phyloP scores from a whole-genome alignment of 1,284 basidiomycete genomes.

The Baeospora myosura region DNA sequence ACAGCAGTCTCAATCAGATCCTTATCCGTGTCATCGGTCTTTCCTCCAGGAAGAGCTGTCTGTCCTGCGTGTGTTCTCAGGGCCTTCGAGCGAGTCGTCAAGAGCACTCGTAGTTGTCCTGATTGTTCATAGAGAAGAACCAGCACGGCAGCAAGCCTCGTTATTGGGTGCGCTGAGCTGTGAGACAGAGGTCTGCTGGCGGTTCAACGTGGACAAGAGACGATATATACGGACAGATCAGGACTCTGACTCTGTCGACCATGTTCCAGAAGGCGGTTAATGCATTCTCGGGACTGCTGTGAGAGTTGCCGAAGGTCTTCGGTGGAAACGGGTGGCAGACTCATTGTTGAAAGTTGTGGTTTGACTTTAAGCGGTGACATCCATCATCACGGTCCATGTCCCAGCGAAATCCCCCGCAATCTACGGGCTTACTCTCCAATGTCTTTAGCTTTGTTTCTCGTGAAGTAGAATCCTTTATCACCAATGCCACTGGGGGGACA shows the following conservation, averaged over 20 bases:
- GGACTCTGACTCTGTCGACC: conserved; percentile 5
- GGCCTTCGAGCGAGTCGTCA: conserved; percentile 77
- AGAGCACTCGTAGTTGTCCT: conserved; percentile 62
- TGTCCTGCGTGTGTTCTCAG: conserved; percentile 74
- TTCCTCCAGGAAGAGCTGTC: conserved; percentile 80
- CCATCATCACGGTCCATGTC: too few species aligned
- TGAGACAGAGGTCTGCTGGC: background rate
- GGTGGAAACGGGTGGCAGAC: background rate
- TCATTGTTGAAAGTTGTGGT: too few species aligned
- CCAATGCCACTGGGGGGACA: conserved; percentile 49
- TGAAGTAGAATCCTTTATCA: conserved; percentile 63
- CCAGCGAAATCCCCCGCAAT: too few species aligned
- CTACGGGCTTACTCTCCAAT: conserved; percentile 55
- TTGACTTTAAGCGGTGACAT: too few species aligned
- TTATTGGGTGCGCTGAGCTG: conserved; percentile 40
- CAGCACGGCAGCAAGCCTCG: conserved; percentile 66
- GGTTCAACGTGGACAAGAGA: background rate
- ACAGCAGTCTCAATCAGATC: conserved; percentile 70
- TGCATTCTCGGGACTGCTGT: conserved; percentile 11
- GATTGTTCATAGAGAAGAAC: conserved; percentile 68
- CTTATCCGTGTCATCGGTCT: conserved; percentile 61
- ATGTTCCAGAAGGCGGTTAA: background rate
- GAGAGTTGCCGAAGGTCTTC: background rate
- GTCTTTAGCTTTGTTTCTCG: conserved; percentile 64
- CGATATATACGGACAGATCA: conserved; percentile 10